A percentile compares a stretch with the other conserved stretches of the same genome.
Conservation (phyloP, 202 grass and related monocot species). For the Brachypodium distachyon region DNA sequence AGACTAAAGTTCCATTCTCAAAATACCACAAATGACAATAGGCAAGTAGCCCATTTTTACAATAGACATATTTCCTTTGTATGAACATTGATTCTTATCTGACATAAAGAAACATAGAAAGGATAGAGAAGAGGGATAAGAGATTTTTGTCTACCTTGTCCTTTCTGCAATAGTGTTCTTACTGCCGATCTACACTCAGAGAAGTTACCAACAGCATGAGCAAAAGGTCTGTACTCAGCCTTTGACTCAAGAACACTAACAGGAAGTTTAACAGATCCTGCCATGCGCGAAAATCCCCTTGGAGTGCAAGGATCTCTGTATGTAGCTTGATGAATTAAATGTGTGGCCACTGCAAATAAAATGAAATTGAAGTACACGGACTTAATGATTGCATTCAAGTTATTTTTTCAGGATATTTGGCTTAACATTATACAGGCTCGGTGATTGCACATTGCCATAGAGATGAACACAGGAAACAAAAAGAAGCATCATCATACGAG, state of each 20-base stretch:
- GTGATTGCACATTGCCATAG: neutral
- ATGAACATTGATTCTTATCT: neutral
- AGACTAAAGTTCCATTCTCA: neutral
- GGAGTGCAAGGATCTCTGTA: slow-evolving; percentile 88
- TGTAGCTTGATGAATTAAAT: slow-evolving; percentile 42
- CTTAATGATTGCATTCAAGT: neutral
- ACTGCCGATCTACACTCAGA: slow-evolving; percentile 75
- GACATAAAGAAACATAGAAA: neutral
- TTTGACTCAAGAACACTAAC: slow-evolving; percentile 36
- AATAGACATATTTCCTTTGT: neutral
- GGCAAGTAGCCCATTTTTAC: neutral
- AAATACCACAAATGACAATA: neutral
- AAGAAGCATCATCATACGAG: neutral
- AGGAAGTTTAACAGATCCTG: slow-evolving; percentile 39
- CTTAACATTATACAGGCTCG: neutral
- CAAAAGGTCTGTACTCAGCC: slow-evolving; percentile 23
- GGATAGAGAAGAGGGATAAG: neutral
- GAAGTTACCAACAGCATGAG: slow-evolving; percentile 68
- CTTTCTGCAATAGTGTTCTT: slow-evolving; percentile 58
- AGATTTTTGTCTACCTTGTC: slow-evolving; percentile 49
- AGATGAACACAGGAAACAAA: neutral
- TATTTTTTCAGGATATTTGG: neutral
- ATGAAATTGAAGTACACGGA: slow-evolving; percentile 6
- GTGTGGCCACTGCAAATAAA: slow-evolving; percentile 38
- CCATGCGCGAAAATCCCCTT: slow-evolving; percentile 42